Evolutionary conservation across 129 eudicot genomes (phyloP).

Genomic region (Escallonia rubra): DNA sequence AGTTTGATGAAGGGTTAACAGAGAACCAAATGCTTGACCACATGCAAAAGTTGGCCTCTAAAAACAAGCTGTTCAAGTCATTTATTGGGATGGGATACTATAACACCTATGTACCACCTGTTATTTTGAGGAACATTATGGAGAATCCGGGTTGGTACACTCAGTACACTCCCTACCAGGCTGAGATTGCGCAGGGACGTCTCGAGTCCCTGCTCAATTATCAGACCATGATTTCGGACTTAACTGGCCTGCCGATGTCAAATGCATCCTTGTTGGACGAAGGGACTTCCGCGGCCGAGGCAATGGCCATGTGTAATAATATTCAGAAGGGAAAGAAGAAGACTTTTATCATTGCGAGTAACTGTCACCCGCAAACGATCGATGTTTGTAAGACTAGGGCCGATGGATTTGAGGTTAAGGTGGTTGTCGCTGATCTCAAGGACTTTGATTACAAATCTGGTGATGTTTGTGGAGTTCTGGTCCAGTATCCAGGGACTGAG

Average conservation of each 20-base stretch:
- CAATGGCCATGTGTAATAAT: constrained; percentile 95
- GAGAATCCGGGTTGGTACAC: constrained; percentile 98
- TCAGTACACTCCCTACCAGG: constrained; percentile 94
- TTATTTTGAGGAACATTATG: constrained; percentile 81
- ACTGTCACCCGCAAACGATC: constrained; percentile 91
- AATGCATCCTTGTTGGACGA: constrained; percentile 87
- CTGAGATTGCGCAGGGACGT: constrained; percentile 88
- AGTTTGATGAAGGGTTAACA: constrained; percentile 73
- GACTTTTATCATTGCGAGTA: constrained; percentile 72
- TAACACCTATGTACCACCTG: constrained; percentile 78
- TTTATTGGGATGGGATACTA: constrained; percentile 95
- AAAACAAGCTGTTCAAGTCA: constrained; percentile 61
- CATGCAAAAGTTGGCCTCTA: constrained; percentile 67
- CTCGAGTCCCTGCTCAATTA: constrained; percentile 76
- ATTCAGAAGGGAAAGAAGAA: constrained; percentile 80
- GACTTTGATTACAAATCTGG: constrained; percentile 74
- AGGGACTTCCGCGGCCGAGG: constrained; percentile 96
- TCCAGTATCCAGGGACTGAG: constrained; percentile 96
- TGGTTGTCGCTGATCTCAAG: constrained; percentile 56
- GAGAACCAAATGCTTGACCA: constrained; percentile 81
- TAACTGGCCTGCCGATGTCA: constrained; percentile 85
- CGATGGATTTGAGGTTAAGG: constrained; percentile 73
- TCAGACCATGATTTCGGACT: constrained; percentile 79
- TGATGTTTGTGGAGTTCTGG: constrained; percentile 87
- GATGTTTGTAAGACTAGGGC: constrained; percentile 86